Base-by-base conservation (phyloP, 345 rosid genomes). In the Litchi chinensis region DNA sequence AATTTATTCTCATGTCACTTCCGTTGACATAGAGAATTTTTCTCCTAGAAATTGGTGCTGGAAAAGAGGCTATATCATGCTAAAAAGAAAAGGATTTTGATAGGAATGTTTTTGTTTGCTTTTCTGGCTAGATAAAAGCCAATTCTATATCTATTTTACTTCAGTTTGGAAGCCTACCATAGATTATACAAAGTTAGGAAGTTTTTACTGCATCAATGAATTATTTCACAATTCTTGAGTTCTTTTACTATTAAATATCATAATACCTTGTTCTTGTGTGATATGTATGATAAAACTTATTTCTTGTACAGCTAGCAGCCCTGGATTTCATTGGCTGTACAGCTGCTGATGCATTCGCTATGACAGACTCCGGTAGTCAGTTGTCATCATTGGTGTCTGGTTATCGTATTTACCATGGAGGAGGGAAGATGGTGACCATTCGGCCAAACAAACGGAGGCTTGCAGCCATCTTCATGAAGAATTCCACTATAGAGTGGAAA, bases 341-440 rank as follows among this genome's bases (percentile, higher is more conserved):
- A 2, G 93, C 98, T 43, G 82, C 98, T 0, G 89, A 93, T 82
- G 97, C 97, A 73, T 96, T 96, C 84, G 95, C 98, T 26, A 94
- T 96, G 99, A 93, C 99, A 2, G 99, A 94, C 84, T 94, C 98
- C 0, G 98, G 99, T 57, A 96, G 99, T 80, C 99, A 87, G 71
- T 79, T 96, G 37, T 94, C 98, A 32, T 94, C 99, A 71, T 78
- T 93, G 79, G 95, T 97, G 5, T 92, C 99, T 16, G 98, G 98
- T 70, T 92, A 86, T 76, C 83, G 98, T 70, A 93, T 90, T 77
- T 93, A 93, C 75, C 90, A 87, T 48, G 98, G 99, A 6, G 97
- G 94, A 28, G 98, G 99, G 56, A 89, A 79, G 82, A 96, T 96
- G 99, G 97, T 98, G 16, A 94, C 97, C 40, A 93, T 94, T 50